Evolutionary conservation across 208 protist genomes (phyloP), one percentile per base, ranked within the genome.

Genomic region (Leishmania braziliensis): DNA sequence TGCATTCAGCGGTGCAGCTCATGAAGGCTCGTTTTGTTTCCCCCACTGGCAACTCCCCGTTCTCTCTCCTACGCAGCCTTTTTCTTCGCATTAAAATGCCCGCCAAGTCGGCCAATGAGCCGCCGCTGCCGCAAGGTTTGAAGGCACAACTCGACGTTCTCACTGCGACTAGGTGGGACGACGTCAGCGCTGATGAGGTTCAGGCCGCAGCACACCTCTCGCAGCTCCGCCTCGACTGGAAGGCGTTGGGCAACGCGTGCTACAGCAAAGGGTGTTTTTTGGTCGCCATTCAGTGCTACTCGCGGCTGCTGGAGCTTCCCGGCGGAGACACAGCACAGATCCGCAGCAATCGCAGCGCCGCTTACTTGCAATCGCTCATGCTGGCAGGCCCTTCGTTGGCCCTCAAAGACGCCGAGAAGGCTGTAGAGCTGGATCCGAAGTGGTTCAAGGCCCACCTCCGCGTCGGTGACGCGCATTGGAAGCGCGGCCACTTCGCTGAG

Each of bases 391-490:
- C 92, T 23, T 84, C 93, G 20, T 66, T 96, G 51, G 95, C 96
- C 16, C 84, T 98, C 36, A 89, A 96, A 66, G 96, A 98, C 74
- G 96, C 95, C 5, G 89, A 98, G 79, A 84, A 85, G 63, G 90
- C 90, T 18, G 89, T 97, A 58, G 77, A 88, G 78, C 65, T 98
- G 50, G 89, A 95, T 36, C 79, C 90, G 39, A 80, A 72, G 72
- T 98, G 95, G 95, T 92, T 89, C 71, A 98, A 98, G 81, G 92
- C 85, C n/a, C 89, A 96, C 70, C 78, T 95, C 5, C 92, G 96
- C 69, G 80, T 95, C 12, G 95, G 83, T 5, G 98, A 98, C 70
- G 91, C 89, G 20, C 89, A 95, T 46, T 98, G 97, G 84, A 95
- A 92, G 78, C 96, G 96, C 6, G 90, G 94, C 65, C 88, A 98